Base-by-base conservation (phyloP, 2,329 filamentous ascomycete species). In the Cladosporium sp. region DNA sequence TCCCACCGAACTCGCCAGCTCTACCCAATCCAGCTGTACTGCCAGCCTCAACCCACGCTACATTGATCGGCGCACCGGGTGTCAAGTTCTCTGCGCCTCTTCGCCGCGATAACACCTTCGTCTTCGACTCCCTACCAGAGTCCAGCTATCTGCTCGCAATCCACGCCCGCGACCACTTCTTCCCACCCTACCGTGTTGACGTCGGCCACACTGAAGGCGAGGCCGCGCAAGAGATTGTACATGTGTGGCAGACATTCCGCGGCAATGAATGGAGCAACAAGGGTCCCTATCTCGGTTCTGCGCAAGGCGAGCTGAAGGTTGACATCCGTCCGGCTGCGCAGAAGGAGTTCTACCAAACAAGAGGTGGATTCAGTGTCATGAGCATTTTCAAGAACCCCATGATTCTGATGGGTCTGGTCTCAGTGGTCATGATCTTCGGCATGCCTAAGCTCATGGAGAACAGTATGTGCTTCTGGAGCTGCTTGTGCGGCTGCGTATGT, bases 391-490 rank as follows among this genome's bases (percentile, higher is more conserved):
- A 95, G 83, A 97, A 92, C 76, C 95, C 95, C 3, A 98, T 98
- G 93, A 97, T 98, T 70, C 85, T 99, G 68, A 90, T 99, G 83
- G 93, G 90, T 4, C 80, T 96, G 38, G 88, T 95, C 47, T 92
- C 90, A 68, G 87, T 97, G 82, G 89, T 82, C 5, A 83, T 97
- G 71, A 93, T 97, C 69, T 85, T 98, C 73, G 93, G 93, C 71
- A 92, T 98, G 91, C 95, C 95, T 15, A 95, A 97, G 79, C 79
- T 99, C 65, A 88, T 98, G 82, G 93, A 98, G 61, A 97, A 95
- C 77, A 97, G 93, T 97, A 87, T 69, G 92, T 86, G 3, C 32
- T 28, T 8, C 30, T 34, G 55, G 44, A 21, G 18, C n/a, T 36
- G 21, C 28, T 44, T 8, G 21, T 44, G 30, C 28, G 44, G 12